phyloP scores from a whole-genome alignment of 2,329 filamentous ascomycete species.

The Colletotrichum sp. region DNA sequence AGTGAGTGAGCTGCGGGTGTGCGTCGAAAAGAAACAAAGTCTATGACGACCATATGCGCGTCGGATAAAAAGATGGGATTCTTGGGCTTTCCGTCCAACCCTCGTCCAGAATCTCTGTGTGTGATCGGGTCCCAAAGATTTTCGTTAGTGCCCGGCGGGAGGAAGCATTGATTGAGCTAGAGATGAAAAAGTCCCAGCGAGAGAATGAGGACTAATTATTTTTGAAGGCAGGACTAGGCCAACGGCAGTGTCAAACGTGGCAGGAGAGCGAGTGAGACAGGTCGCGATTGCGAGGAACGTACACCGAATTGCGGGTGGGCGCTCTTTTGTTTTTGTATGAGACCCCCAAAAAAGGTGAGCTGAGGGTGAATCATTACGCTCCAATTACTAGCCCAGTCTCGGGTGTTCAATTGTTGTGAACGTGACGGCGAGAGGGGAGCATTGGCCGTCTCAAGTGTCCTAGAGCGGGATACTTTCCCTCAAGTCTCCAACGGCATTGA shows the following conservation, averaged over 20 bases:
- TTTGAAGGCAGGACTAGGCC: not conserved
- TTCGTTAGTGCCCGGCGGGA: not conserved
- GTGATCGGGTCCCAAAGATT: not conserved
- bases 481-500: not conserved
- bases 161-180: not conserved
- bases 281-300: not conserved
- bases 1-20: not conserved
- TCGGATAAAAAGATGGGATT: slow-evolving; percentile 4
- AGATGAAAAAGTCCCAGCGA: not conserved
- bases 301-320: not conserved
- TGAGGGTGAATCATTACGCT: not conserved
- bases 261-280: not conserved
- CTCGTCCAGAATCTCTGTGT: not conserved
- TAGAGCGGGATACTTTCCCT: not conserved
- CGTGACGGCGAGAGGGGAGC: not conserved
- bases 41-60: slow-evolving; percentile 21
- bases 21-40: not conserved
- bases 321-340: not conserved
- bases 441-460: not conserved
- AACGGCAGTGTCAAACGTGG: not conserved
- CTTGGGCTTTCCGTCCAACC: not conserved
- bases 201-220: not conserved
- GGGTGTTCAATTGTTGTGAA: not conserved
- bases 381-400: not conserved
- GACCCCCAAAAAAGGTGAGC: not conserved